These are phyloP conservation scores for Blumeriella jaapii DNA, from an alignment of 2,329 filamentous ascomycete genomes.

Conservation along the genomic window DNA sequence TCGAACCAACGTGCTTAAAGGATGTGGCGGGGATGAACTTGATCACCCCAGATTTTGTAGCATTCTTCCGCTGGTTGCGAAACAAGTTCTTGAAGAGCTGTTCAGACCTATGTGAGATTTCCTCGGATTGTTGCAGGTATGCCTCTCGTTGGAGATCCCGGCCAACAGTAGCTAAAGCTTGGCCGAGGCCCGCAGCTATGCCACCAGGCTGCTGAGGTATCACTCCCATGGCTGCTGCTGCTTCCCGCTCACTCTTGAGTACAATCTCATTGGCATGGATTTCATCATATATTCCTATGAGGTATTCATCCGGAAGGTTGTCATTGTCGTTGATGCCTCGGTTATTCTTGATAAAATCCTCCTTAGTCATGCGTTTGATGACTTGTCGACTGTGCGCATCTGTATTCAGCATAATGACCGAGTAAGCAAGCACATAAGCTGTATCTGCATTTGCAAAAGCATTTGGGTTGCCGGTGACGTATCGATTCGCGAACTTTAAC, in stretches of 20 bases:
- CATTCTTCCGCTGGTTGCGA: constrained; percentile 74
- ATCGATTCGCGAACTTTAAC: constrained; percentile 96
- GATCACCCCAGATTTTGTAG: constrained; percentile 51
- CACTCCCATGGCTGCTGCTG: constrained; percentile 67
- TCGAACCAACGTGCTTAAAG: constrained; percentile 87
- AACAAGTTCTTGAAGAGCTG: constrained; percentile 92
- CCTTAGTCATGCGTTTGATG: constrained; percentile 75
- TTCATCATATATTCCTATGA: constrained; percentile 82
- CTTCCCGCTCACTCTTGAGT: constrained; percentile 80
- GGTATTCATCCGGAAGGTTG: constrained; percentile 86
- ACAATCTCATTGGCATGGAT: constrained; percentile 90
- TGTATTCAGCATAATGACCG: constrained; percentile 92
- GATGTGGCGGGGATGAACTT: constrained; percentile 88
- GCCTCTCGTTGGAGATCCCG: constrained; percentile 87
- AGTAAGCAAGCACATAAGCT: constrained; percentile 90
- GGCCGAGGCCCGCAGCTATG: constrained; percentile 71
- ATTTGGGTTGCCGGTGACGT: constrained; percentile 89
- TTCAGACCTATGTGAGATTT: constrained; percentile 63
- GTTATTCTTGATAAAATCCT: constrained; percentile 99
- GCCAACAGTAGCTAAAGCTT: constrained; percentile 83
- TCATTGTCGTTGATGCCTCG: constrained; percentile 94
- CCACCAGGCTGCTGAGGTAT: constrained; percentile 49
- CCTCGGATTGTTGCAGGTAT: constrained; percentile 88
- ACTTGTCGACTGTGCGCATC: constrained; percentile 89
- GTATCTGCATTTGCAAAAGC: constrained; percentile 98